phyloP scores from a whole-genome alignment of 371 early-diverging fungal species.

The Mucor saturninus region DNA sequence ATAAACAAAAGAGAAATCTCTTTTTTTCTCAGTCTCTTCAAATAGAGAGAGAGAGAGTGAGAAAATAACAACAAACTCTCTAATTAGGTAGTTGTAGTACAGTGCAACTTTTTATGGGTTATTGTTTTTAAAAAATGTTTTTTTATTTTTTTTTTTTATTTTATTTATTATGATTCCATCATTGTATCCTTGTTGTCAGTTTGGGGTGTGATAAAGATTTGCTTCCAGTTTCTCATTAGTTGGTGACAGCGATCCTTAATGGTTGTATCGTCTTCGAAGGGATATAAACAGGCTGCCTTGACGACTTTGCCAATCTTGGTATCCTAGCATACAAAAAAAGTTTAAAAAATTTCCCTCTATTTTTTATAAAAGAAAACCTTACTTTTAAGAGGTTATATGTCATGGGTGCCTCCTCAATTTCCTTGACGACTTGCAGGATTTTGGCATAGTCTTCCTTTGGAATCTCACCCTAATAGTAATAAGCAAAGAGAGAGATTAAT shows the following conservation, averaged over 20 bases:
- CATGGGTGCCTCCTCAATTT: constrained; percentile 52
- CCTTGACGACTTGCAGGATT: constrained; percentile 43
- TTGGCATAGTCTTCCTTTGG: constrained; percentile 49
- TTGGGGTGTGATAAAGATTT: constrained; percentile 29
- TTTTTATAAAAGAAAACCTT: constrained; percentile 5
- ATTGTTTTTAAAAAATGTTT: constrained; percentile 1
- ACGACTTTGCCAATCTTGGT: constrained; percentile 60
- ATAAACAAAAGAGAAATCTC: constrained; percentile 3
- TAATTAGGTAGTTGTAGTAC: constrained; percentile 5
- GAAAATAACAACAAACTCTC: constrained; percentile 3
- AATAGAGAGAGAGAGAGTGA: background rate
- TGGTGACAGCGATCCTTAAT: constrained; percentile 48
- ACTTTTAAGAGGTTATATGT: constrained; percentile 52
- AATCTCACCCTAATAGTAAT: constrained; percentile 46
- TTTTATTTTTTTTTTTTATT: constrained; percentile 3
- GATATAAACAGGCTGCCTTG: constrained; percentile 46
- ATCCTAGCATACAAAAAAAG: constrained; percentile 29
- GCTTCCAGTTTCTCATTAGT: constrained; percentile 48
- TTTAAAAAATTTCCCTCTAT: too few species aligned
- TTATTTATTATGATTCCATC: constrained; percentile 9
- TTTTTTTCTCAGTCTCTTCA: too few species aligned
- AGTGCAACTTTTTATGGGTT: background rate
- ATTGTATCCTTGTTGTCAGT: constrained; percentile 11
- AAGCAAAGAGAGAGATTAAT: background rate
- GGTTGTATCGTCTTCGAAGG: constrained; percentile 38